phyloP scores from a whole-genome alignment of 257 asterid genomes.

The Cynanchum wilfordii region DNA sequence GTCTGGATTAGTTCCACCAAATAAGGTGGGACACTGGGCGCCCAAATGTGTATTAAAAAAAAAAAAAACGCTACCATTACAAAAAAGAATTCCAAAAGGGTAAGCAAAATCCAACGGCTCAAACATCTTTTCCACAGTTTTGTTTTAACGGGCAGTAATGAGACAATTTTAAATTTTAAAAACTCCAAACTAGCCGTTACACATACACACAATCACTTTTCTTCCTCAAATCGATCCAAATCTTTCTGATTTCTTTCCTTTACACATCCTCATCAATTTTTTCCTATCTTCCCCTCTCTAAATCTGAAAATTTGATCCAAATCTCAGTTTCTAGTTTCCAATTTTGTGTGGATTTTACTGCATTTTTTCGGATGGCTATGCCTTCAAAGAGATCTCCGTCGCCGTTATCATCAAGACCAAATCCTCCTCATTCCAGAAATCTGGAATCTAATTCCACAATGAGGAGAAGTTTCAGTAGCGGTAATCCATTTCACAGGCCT shows the following conservation, averaged over 20 bases:
- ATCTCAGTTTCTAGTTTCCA: background rate
- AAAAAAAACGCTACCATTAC: too few relatives aligned
- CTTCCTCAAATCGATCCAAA: background rate
- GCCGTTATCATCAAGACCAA: slow-evolving; percentile 48
- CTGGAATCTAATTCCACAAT: slow-evolving; percentile 28
- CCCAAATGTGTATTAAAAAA: too few relatives aligned
- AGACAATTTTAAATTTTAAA: too few relatives aligned
- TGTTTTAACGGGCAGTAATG: too few relatives aligned
- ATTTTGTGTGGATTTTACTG: background rate
- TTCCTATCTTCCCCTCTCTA: background rate
- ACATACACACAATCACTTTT: too few relatives aligned
- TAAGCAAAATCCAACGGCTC: too few relatives aligned
- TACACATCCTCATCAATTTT: background rate
- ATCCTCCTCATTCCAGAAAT: slow-evolving; percentile 37
- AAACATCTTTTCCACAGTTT: too few relatives aligned
- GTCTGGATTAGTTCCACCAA: too few relatives aligned
- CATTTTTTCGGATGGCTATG: slow-evolving; percentile 38
- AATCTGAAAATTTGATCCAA: background rate
- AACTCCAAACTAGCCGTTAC: too few relatives aligned
- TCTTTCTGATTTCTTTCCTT: slow-evolving; percentile 26
- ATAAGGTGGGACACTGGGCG: too few relatives aligned
- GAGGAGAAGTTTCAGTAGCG: slow-evolving; percentile 65
- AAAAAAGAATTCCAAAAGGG: too few relatives aligned
- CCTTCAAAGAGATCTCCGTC: slow-evolving; percentile 67
- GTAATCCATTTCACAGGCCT: slow-evolving; percentile 39